Evolutionary conservation across 306 rosid species (phyloP), one percentile per base, ranked within the genome.

Genomic region (Sphenostylis stenocarpa): DNA sequence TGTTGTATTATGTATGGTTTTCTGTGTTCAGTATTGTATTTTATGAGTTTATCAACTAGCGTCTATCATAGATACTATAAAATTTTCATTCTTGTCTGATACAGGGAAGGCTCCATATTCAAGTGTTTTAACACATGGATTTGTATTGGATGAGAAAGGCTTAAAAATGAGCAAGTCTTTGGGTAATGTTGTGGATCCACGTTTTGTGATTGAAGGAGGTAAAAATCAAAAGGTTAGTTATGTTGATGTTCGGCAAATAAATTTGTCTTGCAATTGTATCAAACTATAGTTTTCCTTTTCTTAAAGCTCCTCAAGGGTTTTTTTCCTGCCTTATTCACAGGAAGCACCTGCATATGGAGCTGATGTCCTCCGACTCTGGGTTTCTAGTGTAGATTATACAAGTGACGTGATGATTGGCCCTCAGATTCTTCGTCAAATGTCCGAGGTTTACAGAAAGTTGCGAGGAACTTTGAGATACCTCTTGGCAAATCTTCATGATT

Each of bases 131-230:
- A 95, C 99, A 26, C 99, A 95, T 83, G 99, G 99, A 75, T 95
- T 95, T 86, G 99, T 81, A 73, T 79, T 95, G 96, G 99, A 95
- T 73, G 98, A 95, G 88, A 95, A 87, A 7, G 99, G 99, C 80
- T 84, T 86, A n/a, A 95, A 95, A 85, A 95, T 95, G 99, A 95
- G 99, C 92, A 95, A 95, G 85, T 95, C 99, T 77, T 83, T 92
- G 91, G 99, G 99, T 53, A 95, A 95, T 76, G 98, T 95, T 64
- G 91, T 95, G 64, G 96, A 95, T 79, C 99, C 99, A 70, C 84
- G 82, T 43, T 82, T 63, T 63, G 96, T 92, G 77, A 95, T 95
- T 68, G 99, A 87, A 87, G 99, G 99, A 78, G 98, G 99, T 28
- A 95, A 95, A 82, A 95, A 92, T 71, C 92, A 86, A 72, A 95